Base-by-base conservation (phyloP, 768 basidiomycete genomes). In the Leccinum aurantiacum region DNA sequence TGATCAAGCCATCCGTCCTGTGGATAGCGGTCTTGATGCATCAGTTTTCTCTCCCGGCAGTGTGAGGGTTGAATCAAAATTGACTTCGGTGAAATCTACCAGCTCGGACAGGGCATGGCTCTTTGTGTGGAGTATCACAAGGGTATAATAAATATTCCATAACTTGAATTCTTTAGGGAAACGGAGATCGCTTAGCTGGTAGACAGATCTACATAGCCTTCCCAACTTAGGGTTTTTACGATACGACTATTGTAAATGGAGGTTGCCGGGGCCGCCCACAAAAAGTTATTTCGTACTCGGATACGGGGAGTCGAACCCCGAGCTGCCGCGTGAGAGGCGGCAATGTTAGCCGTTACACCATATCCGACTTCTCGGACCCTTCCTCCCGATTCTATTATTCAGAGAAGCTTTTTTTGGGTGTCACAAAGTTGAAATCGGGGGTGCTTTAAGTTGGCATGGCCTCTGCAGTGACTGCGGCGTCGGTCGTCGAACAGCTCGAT, bases 311-410 rank as follows among this genome's bases (percentile, higher is more conserved):
- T 68, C 68, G 68, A 70, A 71, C 74, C 75, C 76, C 75, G 75
- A 77, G 72, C 76, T 76, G 67, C 76, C 74, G 74, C 74, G 76
- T 82, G 82, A 82, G 76, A 84, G 82, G 83, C 82, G 81, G 82
- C 77, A 83, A 84, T 83, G 82, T 81, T 84, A 81, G 80, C 82
- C 83, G 73, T 84, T 84, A 83, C 82, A 84, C 82, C 82, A 82
- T 83, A 84, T 75, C 81, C 76, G 76, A 73, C 31, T 33, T 33
- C 33, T 33, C 11, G 22, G 11, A 33, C 33, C 3, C n/a, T 44
- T 44, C 41, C n/a, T n/a, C 8, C 44, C 44, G 44, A 11, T 44
- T 19, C n/a, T n/a, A n/a, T n/a, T 10, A 10, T 44, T 46, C n/a
- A 19, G 4, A 19, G n/a, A 19, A 19, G 10, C 10, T n/a, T 10